Evolutionary conservation across 2,329 filamentous ascomycete genomes (phyloP).

Genomic region (Blumeria graminis): DNA sequence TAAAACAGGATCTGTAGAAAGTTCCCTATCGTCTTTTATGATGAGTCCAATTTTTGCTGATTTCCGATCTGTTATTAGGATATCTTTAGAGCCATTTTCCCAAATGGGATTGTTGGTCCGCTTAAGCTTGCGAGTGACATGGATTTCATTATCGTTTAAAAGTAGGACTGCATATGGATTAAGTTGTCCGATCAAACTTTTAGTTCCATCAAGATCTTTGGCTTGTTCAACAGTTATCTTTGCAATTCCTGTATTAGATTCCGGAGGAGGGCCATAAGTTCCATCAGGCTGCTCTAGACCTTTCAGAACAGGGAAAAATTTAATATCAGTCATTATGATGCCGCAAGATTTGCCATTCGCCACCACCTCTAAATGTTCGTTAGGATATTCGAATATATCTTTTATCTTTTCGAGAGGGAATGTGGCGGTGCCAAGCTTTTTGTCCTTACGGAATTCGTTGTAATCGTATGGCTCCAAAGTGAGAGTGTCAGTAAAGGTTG

Average conservation of each 20-base stretch:
- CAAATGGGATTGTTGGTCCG: conserved; percentile 94
- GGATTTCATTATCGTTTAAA: conserved; percentile 78
- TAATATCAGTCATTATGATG: conserved; percentile 54
- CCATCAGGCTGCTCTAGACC: conserved; percentile 49
- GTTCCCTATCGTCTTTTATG: conserved; percentile 84
- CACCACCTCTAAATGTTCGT: conserved; percentile 62
- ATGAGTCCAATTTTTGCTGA: conserved; percentile 73
- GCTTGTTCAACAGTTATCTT: conserved; percentile 86
- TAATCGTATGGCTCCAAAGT: conserved; percentile 74
- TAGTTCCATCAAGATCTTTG: conserved; percentile 80
- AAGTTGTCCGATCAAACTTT: conserved; percentile 73
- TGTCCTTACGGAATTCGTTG: conserved; percentile 92
- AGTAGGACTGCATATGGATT: conserved; percentile 78
- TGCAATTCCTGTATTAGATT: conserved; percentile 80
- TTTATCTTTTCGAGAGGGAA: conserved; percentile 71
- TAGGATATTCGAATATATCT: conserved; percentile 53
- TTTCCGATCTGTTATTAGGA: conserved; percentile 84
- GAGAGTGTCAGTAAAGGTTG: conserved; percentile 67
- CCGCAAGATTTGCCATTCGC: conserved; percentile 68
- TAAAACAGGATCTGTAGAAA: conserved; percentile 59
- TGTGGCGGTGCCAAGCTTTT: conserved; percentile 69
- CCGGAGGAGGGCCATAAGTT: conserved; percentile 54
- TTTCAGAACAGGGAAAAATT: conserved; percentile 85
- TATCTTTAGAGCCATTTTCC: conserved; percentile 77
- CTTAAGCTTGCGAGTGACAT: conserved; percentile 78